Evolutionary conservation across 208 protist genomes (phyloP), one percentile per base, ranked within the genome.

Genomic region (Trypanosomatidae sp.): DNA sequence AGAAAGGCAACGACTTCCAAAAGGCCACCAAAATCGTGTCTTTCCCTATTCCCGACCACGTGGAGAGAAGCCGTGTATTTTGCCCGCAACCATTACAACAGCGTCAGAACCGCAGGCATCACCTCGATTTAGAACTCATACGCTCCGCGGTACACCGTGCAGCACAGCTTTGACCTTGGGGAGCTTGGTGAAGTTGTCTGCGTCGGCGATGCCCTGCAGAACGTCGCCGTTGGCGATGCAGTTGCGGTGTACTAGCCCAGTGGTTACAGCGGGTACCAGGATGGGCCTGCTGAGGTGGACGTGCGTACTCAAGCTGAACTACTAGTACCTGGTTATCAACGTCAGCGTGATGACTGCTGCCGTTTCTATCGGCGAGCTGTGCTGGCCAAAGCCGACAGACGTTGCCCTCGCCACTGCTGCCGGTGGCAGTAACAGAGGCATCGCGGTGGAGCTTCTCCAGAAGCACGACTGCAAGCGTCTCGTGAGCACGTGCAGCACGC

Each of bases 371-470:
- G 79, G 79, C 19, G 79, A 89, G 50, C 46, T 79, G 25, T 82
- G 60, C 25, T 52, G 67, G 15, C 76, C 80, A 0, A 69, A 80
- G 50, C 65, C 60, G 41, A 49, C 67, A n/a, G 77, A 84, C 22
- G 62, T 68, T n/a, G 82, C 82, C 19, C 77, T 91, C 17, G 83
- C 89, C 53, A 86, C 81, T 0, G 89, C 87, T 15, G 91, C 86
- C 5, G 87, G 84, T 28, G 91, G 86, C 44, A 86, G 85, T 66
- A 91, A 85, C 5, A 85, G 88, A 30, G 73, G 58, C 30, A 82
- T 89, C 41, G 82, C 84, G 9, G 86, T 91, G 56, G 88, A 95
- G 73, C 73, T 92, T 4, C 79, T 87, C n/a, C 87, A 81, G 60
- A 59, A 87, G 56, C 82, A 84, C 67, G 71, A 75, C 19, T 85